Evolutionary conservation across 2,329 filamentous ascomycete species (phyloP), one percentile per base, ranked within the genome.

Genomic region (Colletotrichum musae): DNA sequence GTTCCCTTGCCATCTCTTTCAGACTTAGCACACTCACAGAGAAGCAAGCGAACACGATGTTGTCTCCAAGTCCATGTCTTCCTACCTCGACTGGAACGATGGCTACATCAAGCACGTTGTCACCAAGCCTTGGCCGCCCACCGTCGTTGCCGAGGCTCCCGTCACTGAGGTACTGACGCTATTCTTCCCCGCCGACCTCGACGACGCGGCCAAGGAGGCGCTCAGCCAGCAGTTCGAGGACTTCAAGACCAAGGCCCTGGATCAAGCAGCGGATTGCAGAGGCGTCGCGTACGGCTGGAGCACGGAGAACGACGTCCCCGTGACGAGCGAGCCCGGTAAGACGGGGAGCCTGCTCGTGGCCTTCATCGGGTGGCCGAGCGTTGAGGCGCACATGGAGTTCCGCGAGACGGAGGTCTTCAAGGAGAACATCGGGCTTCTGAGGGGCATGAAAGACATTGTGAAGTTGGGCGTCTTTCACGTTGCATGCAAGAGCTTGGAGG

Each of bases 51-150:
- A 24, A 24, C 47, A 67, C 16, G n/a, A n/a, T 0, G n/a, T 53
- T 18, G 45, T 70, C 3, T n/a, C n/a, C 16, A 4, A 32, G 7
- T 32, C n/a, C 24, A 24, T 67, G n/a, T 26, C 12, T 1, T 12
- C 21, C 1, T 57, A 51, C n/a, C 51, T 62, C 21, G 43, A 62
- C 41, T 41, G 6, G 15, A 21, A 2, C 12, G 26, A 50, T 9
- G 58, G 26, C 21, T 48, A 50, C n/a, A 81, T 85, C 76, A 83
- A 81, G 76, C 79, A 80, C 9, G 85, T 85, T 32, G 82, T 83
- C 16, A 80, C 80, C 2, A 32, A 66, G 16, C 57, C 54, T 36
- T 59, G 41, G 51, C 59, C 36, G 12, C 58, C 54, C 5, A 26
- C 28, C 1, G 57, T 66, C 6, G 57, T 70, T 5, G 32, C 64